Evolutionary conservation across 495 filamentous ascomycete species (phyloP), one percentile per base, ranked within the genome.

Genomic region (Neurospora hispaniola): DNA sequence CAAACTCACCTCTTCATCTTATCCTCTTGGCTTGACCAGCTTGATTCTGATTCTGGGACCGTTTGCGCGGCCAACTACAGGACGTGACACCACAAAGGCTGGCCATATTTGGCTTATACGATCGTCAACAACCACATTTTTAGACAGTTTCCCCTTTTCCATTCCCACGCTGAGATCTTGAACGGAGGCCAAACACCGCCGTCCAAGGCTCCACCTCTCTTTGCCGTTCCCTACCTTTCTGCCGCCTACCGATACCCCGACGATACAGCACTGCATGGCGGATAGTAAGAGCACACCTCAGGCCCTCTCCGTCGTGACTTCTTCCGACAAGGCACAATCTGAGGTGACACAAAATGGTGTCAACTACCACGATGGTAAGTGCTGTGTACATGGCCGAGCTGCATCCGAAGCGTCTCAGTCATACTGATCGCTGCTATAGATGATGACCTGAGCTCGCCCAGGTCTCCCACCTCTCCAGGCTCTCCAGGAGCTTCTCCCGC

Each of bases 201-300:
- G 54, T 66, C 74, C 71, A 77, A 79, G 73, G 75, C 75, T 75
- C 79, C 78, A 78, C 78, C 71, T 71, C 72, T 75, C 20, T 38
- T 62, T 74, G 27, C 54, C 14, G 12, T 38, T 71, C 70, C 73
- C 48, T 73, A 72, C 43, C 74, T 74, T 72, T 75, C 76, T 78
- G 78, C 78, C 76, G 72, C 75, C 35, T 78, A 71, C 78, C 79
- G 76, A 76, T 42, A 75, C 74, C 73, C 69, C 69, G 70, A 70
- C 72, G 46, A 76, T 71, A 72, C 72, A 62, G 73, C 71, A 75
- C 79, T 79, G 80, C 79, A 81, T 81, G 81, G 81, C 81, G 80
- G 78, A 81, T 80, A 81, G 80, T 79, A 82, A 82, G 81, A 81
- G 72, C 74, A 75, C 73, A 76, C 80, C 80, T 74, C 76, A 82